A percentile compares a stretch with the other conserved stretches of the same genome.
Conservation (phyloP, 352 stramenopile species). For the Pythium rhizo-oryzae region DNA sequence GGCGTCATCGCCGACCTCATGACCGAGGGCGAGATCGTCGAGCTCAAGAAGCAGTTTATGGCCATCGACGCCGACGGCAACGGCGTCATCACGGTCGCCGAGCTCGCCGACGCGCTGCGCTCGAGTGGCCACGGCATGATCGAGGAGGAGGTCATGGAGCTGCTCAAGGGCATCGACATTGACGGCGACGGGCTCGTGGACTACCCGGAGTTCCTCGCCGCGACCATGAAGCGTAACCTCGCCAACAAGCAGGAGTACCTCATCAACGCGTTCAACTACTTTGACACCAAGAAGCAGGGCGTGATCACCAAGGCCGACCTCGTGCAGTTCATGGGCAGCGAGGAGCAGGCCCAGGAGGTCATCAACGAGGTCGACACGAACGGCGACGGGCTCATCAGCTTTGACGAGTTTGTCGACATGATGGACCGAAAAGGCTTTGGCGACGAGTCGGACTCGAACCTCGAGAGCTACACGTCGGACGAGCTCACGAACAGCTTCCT, state of each 20-base stretch:
- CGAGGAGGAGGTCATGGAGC: conserved; percentile 85
- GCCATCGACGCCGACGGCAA: conserved; percentile 86
- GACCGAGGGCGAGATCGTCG: conserved; percentile 80
- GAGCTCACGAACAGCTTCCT: conserved; percentile 64
- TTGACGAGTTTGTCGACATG: conserved; percentile 93
- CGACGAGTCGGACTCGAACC: conserved; percentile 65
- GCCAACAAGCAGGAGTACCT: conserved; percentile 89
- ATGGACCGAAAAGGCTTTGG: conserved; percentile 88
- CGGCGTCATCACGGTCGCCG: conserved; percentile 89
- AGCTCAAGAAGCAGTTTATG: conserved; percentile 90
- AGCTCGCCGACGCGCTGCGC: conserved; percentile 81
- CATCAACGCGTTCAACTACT: conserved; percentile 92
- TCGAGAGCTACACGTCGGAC: conserved; percentile 42
- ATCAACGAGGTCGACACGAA: conserved; percentile 92
- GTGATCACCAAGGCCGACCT: conserved; percentile 90
- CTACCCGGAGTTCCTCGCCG: conserved; percentile 91
- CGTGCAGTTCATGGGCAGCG: conserved; percentile 91
- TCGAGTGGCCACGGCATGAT: conserved; percentile 88
- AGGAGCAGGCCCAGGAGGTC: conserved; percentile 91
- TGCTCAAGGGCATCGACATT: conserved; percentile 91
- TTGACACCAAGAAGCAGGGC: conserved; percentile 86
- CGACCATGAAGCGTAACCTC: conserved; percentile 91
- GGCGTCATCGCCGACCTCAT: conserved; percentile 88
- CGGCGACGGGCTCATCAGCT: conserved; percentile 91
- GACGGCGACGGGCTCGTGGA: conserved; percentile 88